Evolutionary conservation across 139 green algal genomes (phyloP).

Genomic region (Tetraselmis chui): DNA sequence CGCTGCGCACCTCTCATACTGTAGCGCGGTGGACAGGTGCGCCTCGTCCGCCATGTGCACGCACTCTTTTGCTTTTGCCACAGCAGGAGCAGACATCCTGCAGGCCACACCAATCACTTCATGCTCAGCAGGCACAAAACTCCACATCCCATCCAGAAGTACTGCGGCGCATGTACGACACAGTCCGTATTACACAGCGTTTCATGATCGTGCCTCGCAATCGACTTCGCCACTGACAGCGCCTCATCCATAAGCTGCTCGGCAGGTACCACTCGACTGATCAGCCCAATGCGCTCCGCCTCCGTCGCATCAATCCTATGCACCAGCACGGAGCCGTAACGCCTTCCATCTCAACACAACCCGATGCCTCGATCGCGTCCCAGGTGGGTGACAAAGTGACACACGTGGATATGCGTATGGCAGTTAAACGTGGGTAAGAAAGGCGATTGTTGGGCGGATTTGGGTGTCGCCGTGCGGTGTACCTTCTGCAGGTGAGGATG

Average conservation of each 20-base stretch:
- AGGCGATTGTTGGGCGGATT: too few relatives aligned
- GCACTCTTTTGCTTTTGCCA: constrained; percentile 50
- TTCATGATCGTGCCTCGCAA: too few relatives aligned
- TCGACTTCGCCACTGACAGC: constrained; percentile 27
- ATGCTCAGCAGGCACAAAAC: too few relatives aligned
- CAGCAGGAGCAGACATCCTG: constrained; percentile 18
- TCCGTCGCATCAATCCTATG: constrained; percentile 37
- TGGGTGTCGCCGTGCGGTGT: too few relatives aligned
- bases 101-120: too few relatives aligned
- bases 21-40: background rate
- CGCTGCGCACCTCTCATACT: background rate
- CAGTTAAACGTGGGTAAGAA: too few relatives aligned
- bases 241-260: constrained; percentile 43
- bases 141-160: too few relatives aligned
- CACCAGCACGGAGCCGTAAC: background rate
- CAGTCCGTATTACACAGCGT: too few relatives aligned
- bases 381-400: too few relatives aligned
- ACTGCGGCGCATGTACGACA: too few relatives aligned
- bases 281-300: constrained; percentile 37
- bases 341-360: background rate
- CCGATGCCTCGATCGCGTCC: background rate
- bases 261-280: constrained; percentile 34
- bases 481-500: constrained; percentile 36
- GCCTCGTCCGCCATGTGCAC: constrained; percentile 34
- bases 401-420: too few relatives aligned